phyloP scores from a whole-genome alignment of 2,329 filamentous ascomycete species.

The Tolypocladium tropicale region DNA sequence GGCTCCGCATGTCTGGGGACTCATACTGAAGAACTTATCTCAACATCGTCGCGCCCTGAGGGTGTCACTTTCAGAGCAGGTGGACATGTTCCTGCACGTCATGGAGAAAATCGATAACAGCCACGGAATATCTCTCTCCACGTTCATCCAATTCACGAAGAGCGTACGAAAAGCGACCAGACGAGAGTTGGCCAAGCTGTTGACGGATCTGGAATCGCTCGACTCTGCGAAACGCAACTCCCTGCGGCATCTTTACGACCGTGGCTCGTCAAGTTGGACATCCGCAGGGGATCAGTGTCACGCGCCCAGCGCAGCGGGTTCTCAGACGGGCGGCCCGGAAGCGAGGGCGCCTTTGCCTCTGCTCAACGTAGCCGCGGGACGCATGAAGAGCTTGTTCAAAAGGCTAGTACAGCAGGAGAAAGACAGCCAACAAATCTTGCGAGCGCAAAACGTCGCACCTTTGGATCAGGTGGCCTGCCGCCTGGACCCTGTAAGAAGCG shows the following conservation, averaged over 20 bases:
- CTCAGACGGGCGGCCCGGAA: neutral
- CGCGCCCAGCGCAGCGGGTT: neutral
- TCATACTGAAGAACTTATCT: slow-evolving; percentile 22
- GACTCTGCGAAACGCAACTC: slow-evolving; percentile 2
- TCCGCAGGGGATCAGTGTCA: neutral
- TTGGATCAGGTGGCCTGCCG: slow-evolving; percentile 23
- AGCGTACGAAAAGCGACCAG: slow-evolving; percentile 10
- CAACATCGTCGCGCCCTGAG: slow-evolving; percentile 16
- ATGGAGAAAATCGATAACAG: slow-evolving; percentile 16
- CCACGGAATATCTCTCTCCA: slow-evolving; percentile 10
- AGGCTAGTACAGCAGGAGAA: slow-evolving; percentile 14
- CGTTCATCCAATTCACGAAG: slow-evolving; percentile 12
- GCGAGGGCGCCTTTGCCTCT: slow-evolving; percentile 1
- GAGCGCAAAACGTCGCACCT: slow-evolving; percentile 12
- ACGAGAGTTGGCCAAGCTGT: slow-evolving; percentile 13
- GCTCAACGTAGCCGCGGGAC: slow-evolving; percentile 10
- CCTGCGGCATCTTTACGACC: slow-evolving; percentile 1
- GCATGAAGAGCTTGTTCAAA: slow-evolving; percentile 17
- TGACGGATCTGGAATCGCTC: slow-evolving; percentile 6
- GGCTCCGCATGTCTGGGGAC: slow-evolving; percentile 20
- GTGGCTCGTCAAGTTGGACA: neutral
- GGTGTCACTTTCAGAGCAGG: slow-evolving; percentile 17
- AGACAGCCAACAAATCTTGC: slow-evolving; percentile 8
- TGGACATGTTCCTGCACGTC: slow-evolving; percentile 17
- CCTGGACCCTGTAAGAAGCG: slow-evolving; percentile 20